A percentile compares a stretch with the other conserved stretches of the same genome.
Evolutionary conservation across 108 stramenopile species (phyloP).

Genomic region (Fistulifera pelliculosa): DNA sequence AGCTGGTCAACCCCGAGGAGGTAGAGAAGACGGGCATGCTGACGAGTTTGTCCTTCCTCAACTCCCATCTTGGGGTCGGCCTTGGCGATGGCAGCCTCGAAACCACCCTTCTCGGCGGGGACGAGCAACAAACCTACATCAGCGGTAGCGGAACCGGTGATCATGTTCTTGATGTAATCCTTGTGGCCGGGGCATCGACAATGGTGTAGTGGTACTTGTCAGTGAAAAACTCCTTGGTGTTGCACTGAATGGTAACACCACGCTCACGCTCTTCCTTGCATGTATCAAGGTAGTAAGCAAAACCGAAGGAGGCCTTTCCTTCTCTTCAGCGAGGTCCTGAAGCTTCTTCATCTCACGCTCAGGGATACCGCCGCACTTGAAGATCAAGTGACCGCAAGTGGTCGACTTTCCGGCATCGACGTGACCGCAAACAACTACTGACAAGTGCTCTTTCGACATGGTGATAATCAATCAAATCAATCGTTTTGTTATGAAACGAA

Average conservation of each 20-base stretch:
- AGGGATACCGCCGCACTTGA: slow-evolving; percentile 49
- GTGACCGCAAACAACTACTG: slow-evolving; percentile 64
- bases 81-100: slow-evolving; percentile 48
- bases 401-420: slow-evolving; percentile 95
- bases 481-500: no score
- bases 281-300: slow-evolving; percentile 97
- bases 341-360: slow-evolving; percentile 93
- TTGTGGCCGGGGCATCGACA: slow-evolving; percentile 95
- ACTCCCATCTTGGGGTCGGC: slow-evolving; percentile 61
- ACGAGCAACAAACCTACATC: slow-evolving; percentile 94
- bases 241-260: slow-evolving; percentile 98
- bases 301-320: slow-evolving; percentile 52
- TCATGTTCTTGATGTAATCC: slow-evolving; percentile 94
- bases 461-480: slow-evolving; percentile 11
- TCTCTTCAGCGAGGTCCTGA: slow-evolving; percentile 78
- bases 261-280: slow-evolving; percentile 96
- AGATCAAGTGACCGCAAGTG: slow-evolving; percentile 75
- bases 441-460: slow-evolving; percentile 15
- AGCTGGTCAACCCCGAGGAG: slow-evolving; percentile 96
- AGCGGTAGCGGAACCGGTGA: slow-evolving; percentile 96
- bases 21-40: slow-evolving; percentile 90
- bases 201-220: slow-evolving; percentile 58
- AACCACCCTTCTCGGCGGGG: slow-evolving; percentile 73
- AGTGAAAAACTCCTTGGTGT: slow-evolving; percentile 85
- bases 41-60: slow-evolving; percentile 95